Conservation (phyloP, 1,284 basidiomycete species). For the Agaricales sp. region DNA sequence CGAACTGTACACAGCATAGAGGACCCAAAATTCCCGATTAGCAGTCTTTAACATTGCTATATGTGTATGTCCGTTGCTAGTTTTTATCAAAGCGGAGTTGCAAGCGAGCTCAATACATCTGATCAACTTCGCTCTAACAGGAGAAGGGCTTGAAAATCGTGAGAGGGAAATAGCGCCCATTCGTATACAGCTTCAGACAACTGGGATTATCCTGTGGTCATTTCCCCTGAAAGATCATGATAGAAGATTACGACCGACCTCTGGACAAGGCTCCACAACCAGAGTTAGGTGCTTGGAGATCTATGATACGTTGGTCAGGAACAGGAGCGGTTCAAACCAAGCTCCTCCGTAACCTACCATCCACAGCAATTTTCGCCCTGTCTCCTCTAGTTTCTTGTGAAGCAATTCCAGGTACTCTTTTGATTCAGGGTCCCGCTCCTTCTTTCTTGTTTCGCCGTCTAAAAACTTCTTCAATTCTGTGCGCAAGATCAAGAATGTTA, state of each 20-base stretch:
- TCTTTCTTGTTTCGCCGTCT: neutral
- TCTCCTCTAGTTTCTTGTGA: neutral
- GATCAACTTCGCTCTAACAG: neutral
- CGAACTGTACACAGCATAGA: conserved; percentile 40
- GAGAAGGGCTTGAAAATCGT: neutral
- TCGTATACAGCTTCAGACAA: neutral
- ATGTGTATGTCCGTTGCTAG: no score
- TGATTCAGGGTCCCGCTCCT: neutral
- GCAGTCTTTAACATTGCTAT: neutral
- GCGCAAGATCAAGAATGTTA: neutral
- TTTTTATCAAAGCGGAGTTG: no score
- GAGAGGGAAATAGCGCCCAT: neutral
- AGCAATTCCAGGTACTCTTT: neutral
- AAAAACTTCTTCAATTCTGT: neutral
- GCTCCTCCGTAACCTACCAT: neutral
- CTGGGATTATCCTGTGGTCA: neutral
- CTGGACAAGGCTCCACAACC: no score
- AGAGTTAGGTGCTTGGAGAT: neutral
- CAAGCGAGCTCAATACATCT: neutral
- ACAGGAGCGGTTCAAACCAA: neutral
- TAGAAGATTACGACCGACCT: no score
- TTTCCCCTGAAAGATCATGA: no score
- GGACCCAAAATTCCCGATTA: conserved; percentile 16
- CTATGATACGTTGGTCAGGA: neutral
- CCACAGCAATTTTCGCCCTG: neutral